Evolutionary conservation across 345 rosid genomes (phyloP), one percentile per base, ranked within the genome.

Genomic region (Chamaenerion angustifolium): DNA sequence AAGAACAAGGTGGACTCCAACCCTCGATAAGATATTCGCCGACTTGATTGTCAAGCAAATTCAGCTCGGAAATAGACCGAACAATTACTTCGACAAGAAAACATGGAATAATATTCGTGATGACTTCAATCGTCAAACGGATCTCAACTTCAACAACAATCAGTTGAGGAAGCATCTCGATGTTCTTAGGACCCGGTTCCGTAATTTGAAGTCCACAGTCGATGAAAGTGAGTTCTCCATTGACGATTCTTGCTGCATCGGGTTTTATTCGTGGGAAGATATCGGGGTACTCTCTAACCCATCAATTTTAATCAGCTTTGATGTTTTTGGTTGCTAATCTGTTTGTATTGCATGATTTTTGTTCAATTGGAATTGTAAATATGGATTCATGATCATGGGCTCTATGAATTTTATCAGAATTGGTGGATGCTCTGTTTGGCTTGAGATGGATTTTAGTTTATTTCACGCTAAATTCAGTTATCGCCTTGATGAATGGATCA

Each of bases 261-360:
- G 82, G 40, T 79, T 88, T 64, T 83, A 76, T 46, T 53, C 84
- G 55, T 88, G 94, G 88, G 96, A 88, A 43, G 88, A 81, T 23
- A 45, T 72, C n/a, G 73, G 69, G 71, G 96, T 88, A 2, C 54
- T 63, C 48, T 21, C 23, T 43, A 21, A 17, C 43, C 43, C 25
- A 16, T 23, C 21, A 15, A 54, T 45, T 53, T 31, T 31, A 31
- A 31, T 31, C 7, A 31, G 3, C 37, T 31, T 8, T 31, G 37
- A 31, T 7, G 15, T 18, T 40, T 44, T 43, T 45, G 27, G 41
- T 15, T 54, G 55, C 18, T 40, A 13, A 19, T 47, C 10, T 8
- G 46, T 40, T 54, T n/a, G n/a, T n/a, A n/a, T n/a, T 15, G 25
- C n/a, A 21, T 21, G 25, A 2, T 31, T 31, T 31, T 7, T 31